These are phyloP conservation scores for Paraphysoderma sedebokerense DNA, from an alignment of 371 early-diverging fungal genomes.

Conservation along the genomic window DNA sequence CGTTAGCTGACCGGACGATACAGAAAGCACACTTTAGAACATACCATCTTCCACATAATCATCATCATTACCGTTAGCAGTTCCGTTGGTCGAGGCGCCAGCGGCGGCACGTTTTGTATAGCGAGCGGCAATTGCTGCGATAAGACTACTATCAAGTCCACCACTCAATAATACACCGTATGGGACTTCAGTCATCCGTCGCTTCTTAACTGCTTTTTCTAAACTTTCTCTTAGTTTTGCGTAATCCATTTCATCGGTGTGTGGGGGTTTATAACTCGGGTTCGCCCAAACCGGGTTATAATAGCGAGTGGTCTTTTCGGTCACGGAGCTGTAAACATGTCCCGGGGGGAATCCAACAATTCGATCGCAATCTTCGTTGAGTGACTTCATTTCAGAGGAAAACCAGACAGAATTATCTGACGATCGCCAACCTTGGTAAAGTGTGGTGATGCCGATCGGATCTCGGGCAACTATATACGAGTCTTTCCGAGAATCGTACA, in stretches of 20 bases:
- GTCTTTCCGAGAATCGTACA: conserved; percentile 67
- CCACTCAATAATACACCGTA: conserved; percentile 89
- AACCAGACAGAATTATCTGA: conserved; percentile 69
- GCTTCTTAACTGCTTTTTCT: conserved; percentile 74
- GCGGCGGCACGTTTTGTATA: conserved; percentile 27
- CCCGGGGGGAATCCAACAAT: conserved; percentile 93
- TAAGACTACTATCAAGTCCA: conserved; percentile 86
- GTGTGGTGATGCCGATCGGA: conserved; percentile 91
- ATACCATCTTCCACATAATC: conserved; percentile 54
- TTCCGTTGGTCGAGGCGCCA: conserved; percentile 12
- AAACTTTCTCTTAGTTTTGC: conserved; percentile 54
- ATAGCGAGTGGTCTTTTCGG: conserved; percentile 58
- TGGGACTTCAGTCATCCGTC: conserved; percentile 92
- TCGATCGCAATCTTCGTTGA: conserved; percentile 86
- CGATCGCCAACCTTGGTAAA: conserved; percentile 80
- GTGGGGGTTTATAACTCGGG: conserved; percentile 25
- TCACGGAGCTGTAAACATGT: conserved; percentile 63
- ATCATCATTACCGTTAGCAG: conserved; percentile 18
- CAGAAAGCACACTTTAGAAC: conserved; percentile 4
- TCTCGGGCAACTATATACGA: conserved; percentile 76
- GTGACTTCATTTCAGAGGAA: conserved; percentile 81
- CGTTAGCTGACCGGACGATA: conserved; percentile 1
- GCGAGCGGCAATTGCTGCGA: conserved; percentile 79
- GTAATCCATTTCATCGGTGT: conserved; percentile 27
- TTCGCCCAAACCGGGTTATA: conserved; percentile 84